Base-by-base conservation (phyloP, 176 grass and related monocot genomes). In the Rhynchospora tenuis region DNA sequence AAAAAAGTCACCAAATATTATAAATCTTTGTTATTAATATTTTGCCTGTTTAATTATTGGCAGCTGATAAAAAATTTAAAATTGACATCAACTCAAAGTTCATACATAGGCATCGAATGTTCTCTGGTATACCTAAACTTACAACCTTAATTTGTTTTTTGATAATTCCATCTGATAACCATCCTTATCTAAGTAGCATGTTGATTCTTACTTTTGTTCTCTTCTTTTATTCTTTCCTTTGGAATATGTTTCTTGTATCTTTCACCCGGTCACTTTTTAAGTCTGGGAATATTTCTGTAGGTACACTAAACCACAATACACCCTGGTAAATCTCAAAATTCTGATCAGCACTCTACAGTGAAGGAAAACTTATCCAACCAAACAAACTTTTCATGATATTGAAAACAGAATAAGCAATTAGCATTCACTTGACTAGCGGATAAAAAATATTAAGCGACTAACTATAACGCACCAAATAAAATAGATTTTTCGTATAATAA, bases 121-220 rank as follows among this genome's bases (percentile, higher is more conserved):
- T 74, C 12, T 74, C 46, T 52, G 71, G 71, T 16, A 12, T 46
- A 74, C 71, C 71, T 74, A 74, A 74, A 51, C 47, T 28, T 13
- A 54, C 45, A 54, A 54, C 46, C 3, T 16, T n/a, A n/a, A n/a
- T n/a, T 52, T 75, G 11, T 51, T 74, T 74, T 51, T 54, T 54
- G 23, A 52, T 17, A 9, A 72, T 75, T 54, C 11, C 23, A 75
- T 75, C 47, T 51, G 23, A 75, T 75, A 75, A 75, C 24, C 47
- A 75, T 75, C 72, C 22, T 75, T 75, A 75, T 75, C 47, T 23
- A 29, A 75, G 16, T 74, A 74, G 47, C 72, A 75, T 0, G 47
- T 75, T 75, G 6, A 8, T 29, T 54, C 23, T 54, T 54, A 16
- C 13, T 51, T 42, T 70, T 20, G 9, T 24, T 28, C 71, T 52